Evolutionary conservation across 768 basidiomycete genomes (phyloP), one percentile per base, ranked within the genome.

Genomic region (Auriscalpium microsporum): DNA sequence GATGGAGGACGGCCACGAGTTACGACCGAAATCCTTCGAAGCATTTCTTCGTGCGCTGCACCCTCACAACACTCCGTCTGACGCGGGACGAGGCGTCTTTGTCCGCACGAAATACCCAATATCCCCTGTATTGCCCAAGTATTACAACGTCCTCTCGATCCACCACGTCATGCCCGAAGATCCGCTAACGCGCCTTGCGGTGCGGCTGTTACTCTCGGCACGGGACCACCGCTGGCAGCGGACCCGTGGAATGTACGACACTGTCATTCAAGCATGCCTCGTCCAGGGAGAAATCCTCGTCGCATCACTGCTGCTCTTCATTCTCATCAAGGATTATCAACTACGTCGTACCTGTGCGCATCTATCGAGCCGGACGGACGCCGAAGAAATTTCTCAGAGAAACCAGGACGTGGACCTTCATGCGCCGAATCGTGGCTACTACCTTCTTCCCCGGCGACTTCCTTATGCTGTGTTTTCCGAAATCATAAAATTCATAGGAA

Each of bases 271-370:
- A 4, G 76, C 83, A 9, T 86, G 84, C 54, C 71, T 92, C 17
- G 65, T 89, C 40, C 87, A 91, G 50, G 87, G 87, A 23, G 90
- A 92, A 64, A 82, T 92, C 49, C 76, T 91, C 42, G 74, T 87
- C n/a, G 88, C 80, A 0, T 83, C 85, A 1, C 69, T 90, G 28
- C 69, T 90, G 6, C 87, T 90, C 54, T 84, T 77, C 1, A 68
- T 81, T 44, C 64, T 87, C 17, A 68, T 87, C 45, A 80, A 84
- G 59, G 84, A 88, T 34, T 85, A 77, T 73, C 79, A 86, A 63
- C 55, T 68, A 10, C 70, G 71, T 23, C 19, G 48, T 17, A 45
- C 56, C 35, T 35, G 50, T 45, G 19, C 68, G 65, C 53, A 66
- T 65, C 49, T 58, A 64, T 38, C 66, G 4, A 42, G 40, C 4